Base-by-base conservation (phyloP, 2,329 filamentous ascomycete species). In the Colletotrichum sp. region DNA sequence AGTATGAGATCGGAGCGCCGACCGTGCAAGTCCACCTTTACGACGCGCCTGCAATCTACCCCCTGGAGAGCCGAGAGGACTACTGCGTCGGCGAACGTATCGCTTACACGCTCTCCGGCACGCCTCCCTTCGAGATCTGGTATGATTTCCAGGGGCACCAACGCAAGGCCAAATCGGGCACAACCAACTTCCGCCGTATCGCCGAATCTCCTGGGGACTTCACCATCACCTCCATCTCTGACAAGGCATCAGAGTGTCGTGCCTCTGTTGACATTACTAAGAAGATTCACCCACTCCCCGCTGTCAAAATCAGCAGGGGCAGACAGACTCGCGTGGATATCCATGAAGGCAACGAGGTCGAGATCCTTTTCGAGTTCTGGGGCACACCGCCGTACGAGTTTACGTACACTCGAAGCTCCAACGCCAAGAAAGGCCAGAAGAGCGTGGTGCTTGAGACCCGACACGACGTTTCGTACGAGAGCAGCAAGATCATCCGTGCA, bases 341-440 rank as follows among this genome's bases (percentile, higher is more conserved):
- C 77, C 97, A 98, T 83, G 96, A 99, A 87, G 97, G 97, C 79
- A 96, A 96, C 77, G 94, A 97, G 83, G 96, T 97, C 1, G 95
- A 98, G 82, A 96, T 99, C 68, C 87, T 95, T 9, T 98, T 99
- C 80, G 95, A 98, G 80, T 99, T 99, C 86, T 96, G 94, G 88
- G 97, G 97, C 72, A 96, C 95, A 8, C 96, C 97, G 77, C 97
- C 97, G 2, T 99, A 99, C 81, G 97, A 98, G 85, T 99, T 98
- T 83, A 98, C 96, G 73, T 98, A 98, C 84, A 98, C 96, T 25
- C 91, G 97, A 77, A 97, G 94, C 84, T 95, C 95, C 60, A 98
- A 98, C 82, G 93, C 93, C 70, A 94, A 91, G 75, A 95, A 93
- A 86, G 94, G 94, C 2, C 94, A 95, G 84, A 94, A 93, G 81